Percentiles rank a stretch among this genome's conserved stretches.
Evolutionary conservation across 2,329 filamentous ascomycete species (phyloP).

Genomic region (Samsoniella hepiali): DNA sequence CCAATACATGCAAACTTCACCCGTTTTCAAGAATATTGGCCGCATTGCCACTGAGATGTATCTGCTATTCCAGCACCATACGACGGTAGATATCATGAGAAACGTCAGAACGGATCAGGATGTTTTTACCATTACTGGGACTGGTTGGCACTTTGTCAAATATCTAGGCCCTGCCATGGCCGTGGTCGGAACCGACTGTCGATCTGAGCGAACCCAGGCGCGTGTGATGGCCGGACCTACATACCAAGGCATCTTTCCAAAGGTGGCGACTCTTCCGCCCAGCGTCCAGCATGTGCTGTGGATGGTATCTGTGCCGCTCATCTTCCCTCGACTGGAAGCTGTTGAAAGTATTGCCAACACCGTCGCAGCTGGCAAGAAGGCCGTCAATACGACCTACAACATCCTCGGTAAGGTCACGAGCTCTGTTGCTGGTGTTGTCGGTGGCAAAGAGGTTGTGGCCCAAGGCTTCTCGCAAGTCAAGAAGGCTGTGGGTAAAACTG

Average conservation of each 20-base stretch:
- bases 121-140: conserved; percentile 94
- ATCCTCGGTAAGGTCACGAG: conserved; percentile 92
- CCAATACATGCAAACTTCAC: conserved; percentile 95
- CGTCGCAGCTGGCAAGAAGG: conserved; percentile 91
- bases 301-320: conserved; percentile 87
- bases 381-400: conserved; percentile 94
- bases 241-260: conserved; percentile 96
- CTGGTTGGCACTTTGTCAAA: conserved; percentile 98
- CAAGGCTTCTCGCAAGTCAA: conserved; percentile 94
- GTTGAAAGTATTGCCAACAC: conserved; percentile 90
- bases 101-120: conserved; percentile 86
- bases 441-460: conserved; percentile 87
- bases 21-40: conserved; percentile 98
- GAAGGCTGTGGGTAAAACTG: conserved; percentile 91
- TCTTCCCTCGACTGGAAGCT: conserved; percentile 88
- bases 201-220: conserved; percentile 84
- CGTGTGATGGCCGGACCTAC: conserved; percentile 95
- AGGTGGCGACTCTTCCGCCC: conserved; percentile 83
- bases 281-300: conserved; percentile 96
- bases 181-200: conserved; percentile 84
- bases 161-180: conserved; percentile 89
- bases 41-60: conserved; percentile 97
- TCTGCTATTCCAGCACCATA: conserved; percentile 96
- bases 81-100: conserved; percentile 86
- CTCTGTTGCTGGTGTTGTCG: conserved; percentile 91